Percentiles rank a stretch among this genome's conserved stretches.
Evolutionary conservation across 1,139 yeast species (phyloP).

Genomic region (Diutina sp.): DNA sequence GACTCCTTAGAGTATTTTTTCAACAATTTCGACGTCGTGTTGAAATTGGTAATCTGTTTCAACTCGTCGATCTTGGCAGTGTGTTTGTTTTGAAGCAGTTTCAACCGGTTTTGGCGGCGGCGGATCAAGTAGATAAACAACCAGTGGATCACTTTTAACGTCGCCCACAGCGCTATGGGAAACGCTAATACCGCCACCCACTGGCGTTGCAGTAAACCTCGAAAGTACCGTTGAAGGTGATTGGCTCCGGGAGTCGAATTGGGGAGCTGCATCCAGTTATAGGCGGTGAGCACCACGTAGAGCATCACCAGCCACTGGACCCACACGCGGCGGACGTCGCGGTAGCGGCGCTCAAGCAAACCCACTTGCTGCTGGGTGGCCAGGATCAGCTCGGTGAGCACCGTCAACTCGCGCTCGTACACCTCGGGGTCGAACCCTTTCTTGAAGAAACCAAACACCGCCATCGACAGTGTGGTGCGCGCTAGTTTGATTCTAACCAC

Average conservation of each 20-base stretch:
- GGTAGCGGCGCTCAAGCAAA: neutral
- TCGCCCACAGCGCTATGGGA: slow-evolving; percentile 17
- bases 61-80: slow-evolving; percentile 55
- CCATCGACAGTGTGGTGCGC: neutral
- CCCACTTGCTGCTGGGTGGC: slow-evolving; percentile 18
- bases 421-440: slow-evolving; percentile 34
- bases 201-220: slow-evolving; percentile 12
- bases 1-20: slow-evolving; percentile 43
- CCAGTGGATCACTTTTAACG: slow-evolving; percentile 12
- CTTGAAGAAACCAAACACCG: slow-evolving; percentile 2
- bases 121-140: slow-evolving; percentile 15
- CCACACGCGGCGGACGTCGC: slow-evolving; percentile 10
- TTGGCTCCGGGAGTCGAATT: neutral
- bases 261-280: slow-evolving; percentile 6
- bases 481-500: neutral
- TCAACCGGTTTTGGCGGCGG: slow-evolving; percentile 3
- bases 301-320: slow-evolving; percentile 15
- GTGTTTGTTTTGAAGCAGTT: slow-evolving; percentile 23
- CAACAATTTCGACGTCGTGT: slow-evolving; percentile 61
- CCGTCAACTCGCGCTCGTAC: slow-evolving; percentile 38
- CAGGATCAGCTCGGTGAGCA: slow-evolving; percentile 25
- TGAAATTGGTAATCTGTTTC: slow-evolving; percentile 68
- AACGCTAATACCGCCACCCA: slow-evolving; percentile 11
- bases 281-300: slow-evolving; percentile 20
- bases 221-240: neutral